phyloP scores from a whole-genome alignment of 306 rosid genomes.

The Malus sieversii region DNA sequence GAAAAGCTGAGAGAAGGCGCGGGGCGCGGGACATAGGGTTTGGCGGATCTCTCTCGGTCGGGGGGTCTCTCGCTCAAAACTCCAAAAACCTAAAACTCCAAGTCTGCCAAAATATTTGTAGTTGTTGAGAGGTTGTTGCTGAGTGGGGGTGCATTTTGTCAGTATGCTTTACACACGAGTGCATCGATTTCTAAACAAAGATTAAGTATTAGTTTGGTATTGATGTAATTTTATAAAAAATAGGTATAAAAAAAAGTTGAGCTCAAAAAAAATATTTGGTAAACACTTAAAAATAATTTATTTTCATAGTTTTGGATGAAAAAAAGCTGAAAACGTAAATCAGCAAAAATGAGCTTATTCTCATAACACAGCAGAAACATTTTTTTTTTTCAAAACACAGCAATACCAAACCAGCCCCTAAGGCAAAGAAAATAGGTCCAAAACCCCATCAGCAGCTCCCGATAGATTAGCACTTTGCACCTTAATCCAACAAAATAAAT shows the following conservation, averaged over 20 bases:
- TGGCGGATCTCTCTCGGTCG: background rate
- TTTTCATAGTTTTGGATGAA: too few relatives aligned
- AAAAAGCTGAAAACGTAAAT: too few relatives aligned
- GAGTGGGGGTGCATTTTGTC: background rate
- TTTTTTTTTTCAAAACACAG: too few relatives aligned
- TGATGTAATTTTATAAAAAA: too few relatives aligned
- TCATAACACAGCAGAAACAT: too few relatives aligned
- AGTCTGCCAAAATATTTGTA: background rate
- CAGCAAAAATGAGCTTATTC: too few relatives aligned
- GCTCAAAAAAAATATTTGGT: too few relatives aligned
- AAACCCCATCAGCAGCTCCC: background rate
- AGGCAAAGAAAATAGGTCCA: background rate
- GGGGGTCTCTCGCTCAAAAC: background rate
- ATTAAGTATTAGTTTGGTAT: too few relatives aligned
- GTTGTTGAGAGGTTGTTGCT: background rate
- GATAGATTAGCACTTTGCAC: background rate
- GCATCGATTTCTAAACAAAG: background rate
- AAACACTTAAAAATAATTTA: too few relatives aligned
- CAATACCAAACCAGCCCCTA: too few relatives aligned
- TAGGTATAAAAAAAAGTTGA: too few relatives aligned
- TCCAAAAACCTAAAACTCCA: background rate
- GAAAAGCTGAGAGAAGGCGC: background rate
- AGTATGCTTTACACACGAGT: constrained; percentile 9
- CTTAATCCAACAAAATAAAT: constrained; percentile 1
- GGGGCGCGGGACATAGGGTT: constrained; percentile 1